These are phyloP conservation scores for Stereocaulon alpinum DNA, from an alignment of 495 filamentous ascomycete species.

Conservation along the genomic window DNA sequence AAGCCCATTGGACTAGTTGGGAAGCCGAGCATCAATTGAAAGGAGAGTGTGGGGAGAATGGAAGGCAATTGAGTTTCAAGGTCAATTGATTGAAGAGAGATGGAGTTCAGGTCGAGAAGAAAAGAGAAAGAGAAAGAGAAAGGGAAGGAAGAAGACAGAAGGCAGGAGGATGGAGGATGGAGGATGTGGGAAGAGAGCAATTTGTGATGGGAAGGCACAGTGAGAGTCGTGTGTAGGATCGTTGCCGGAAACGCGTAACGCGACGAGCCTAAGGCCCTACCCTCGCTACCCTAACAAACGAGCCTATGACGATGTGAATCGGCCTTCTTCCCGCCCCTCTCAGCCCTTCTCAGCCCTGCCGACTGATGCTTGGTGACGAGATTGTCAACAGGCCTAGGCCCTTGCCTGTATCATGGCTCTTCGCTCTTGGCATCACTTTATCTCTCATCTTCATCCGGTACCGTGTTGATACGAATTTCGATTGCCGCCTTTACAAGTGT, in stretches of 20 bases:
- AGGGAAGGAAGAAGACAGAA: not conserved
- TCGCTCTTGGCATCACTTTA: too few relatives aligned
- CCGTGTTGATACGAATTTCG: too few relatives aligned
- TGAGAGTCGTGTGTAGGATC: too few relatives aligned
- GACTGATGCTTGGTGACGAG: too few relatives aligned
- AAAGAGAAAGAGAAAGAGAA: not conserved
- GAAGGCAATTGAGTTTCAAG: not conserved
- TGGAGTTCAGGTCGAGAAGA: not conserved
- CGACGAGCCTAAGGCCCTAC: not conserved
- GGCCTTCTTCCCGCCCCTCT: too few relatives aligned
- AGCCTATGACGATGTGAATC: not conserved
- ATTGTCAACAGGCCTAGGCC: too few relatives aligned
- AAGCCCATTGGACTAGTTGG: not conserved
- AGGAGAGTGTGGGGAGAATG: not conserved
- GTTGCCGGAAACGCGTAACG: constrained; percentile 1
- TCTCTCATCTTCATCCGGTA: too few relatives aligned
- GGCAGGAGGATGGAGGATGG: not conserved
- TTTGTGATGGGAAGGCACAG: not conserved
- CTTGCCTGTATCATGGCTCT: too few relatives aligned
- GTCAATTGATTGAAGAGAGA: not conserved
- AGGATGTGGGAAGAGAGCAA: not conserved
- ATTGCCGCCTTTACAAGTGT: too few relatives aligned
- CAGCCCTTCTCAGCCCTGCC: too few relatives aligned
- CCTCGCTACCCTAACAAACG: constrained; percentile 2
- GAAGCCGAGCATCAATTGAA: constrained; percentile 1